These are phyloP conservation scores for Oxyria digyna DNA, from an alignment of 148 eudicot species.

Conservation along the genomic window DNA sequence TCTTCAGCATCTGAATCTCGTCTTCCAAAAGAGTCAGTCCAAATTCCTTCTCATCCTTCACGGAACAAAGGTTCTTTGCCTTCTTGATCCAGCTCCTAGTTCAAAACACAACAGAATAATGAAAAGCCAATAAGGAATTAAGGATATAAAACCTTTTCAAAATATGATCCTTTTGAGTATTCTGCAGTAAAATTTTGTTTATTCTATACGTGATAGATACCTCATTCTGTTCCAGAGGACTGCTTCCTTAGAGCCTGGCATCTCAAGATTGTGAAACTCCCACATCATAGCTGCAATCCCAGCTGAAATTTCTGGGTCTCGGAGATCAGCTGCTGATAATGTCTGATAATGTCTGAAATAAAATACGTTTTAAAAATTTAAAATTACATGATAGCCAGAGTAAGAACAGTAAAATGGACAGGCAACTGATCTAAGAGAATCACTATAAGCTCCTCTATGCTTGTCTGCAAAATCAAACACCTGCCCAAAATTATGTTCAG, in stretches of 20 bases:
- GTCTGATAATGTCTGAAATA: too few species aligned
- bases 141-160: neutral
- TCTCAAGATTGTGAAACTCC: constrained; percentile 75
- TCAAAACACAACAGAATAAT: neutral
- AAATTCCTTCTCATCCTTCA: constrained; percentile 34
- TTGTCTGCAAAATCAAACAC: too few species aligned
- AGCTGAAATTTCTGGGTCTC: constrained; percentile 72
- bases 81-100: constrained; percentile 57
- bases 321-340: constrained; percentile 65
- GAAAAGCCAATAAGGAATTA: neutral
- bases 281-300: too few species aligned
- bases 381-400: too few species aligned
- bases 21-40: constrained; percentile 44
- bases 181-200: constrained; percentile 10
- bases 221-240: constrained; percentile 64
- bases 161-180: neutral
- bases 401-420: too few species aligned
- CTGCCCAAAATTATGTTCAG: too few species aligned
- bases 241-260: constrained; percentile 69
- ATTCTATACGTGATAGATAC: constrained; percentile 40
- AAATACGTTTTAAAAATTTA: too few species aligned
- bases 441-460: too few species aligned
- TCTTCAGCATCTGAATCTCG: constrained; percentile 48
- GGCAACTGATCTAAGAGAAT: too few species aligned
- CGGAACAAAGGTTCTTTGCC: constrained; percentile 52